A percentile compares a stretch with the other conserved stretches of the same genome.
These are phyloP conservation scores for Candida multigemmis DNA, from an alignment of 805 yeast species.

Conservation along the genomic window DNA sequence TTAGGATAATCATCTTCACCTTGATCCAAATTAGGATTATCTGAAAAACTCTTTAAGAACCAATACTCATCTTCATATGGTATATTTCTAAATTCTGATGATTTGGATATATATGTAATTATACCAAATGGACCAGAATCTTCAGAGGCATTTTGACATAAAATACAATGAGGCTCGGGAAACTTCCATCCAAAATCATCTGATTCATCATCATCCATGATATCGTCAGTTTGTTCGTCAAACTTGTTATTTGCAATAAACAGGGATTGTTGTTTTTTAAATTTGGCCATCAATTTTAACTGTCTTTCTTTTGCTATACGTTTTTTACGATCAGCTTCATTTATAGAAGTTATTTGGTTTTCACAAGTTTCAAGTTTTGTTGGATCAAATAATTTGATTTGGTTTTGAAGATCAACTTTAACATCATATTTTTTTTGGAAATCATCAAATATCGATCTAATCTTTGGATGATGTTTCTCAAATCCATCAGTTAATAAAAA, in stretches of 20 bases:
- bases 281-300: slow-evolving; percentile 63
- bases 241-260: slow-evolving; percentile 49
- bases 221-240: slow-evolving; percentile 30
- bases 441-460: slow-evolving; percentile 43
- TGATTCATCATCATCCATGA: slow-evolving; percentile 30
- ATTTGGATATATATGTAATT: slow-evolving; percentile 50
- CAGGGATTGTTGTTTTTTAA: slow-evolving; percentile 69
- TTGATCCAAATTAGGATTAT: slow-evolving; percentile 27
- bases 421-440: slow-evolving; percentile 17
- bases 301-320: slow-evolving; percentile 61
- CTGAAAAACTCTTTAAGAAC: slow-evolving; percentile 56
- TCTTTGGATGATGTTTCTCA: slow-evolving; percentile 39
- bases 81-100: slow-evolving; percentile 52
- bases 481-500: slow-evolving; percentile 33
- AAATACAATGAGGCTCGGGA: slow-evolving; percentile 68
- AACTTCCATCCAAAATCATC: slow-evolving; percentile 44
- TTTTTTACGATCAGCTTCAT: slow-evolving; percentile 52
- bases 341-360: slow-evolving; percentile 9
- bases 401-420: slow-evolving; percentile 8
- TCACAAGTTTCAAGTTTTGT: slow-evolving; percentile 10
- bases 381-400: slow-evolving; percentile 15
- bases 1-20: slow-evolving; percentile 14
- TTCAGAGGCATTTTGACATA: slow-evolving; percentile 70
- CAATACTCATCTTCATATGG: slow-evolving; percentile 60
- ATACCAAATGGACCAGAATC: slow-evolving; percentile 67